Evolutionary conservation across 768 basidiomycete genomes (phyloP).

Genomic region (Rhodotorula diobovata): DNA sequence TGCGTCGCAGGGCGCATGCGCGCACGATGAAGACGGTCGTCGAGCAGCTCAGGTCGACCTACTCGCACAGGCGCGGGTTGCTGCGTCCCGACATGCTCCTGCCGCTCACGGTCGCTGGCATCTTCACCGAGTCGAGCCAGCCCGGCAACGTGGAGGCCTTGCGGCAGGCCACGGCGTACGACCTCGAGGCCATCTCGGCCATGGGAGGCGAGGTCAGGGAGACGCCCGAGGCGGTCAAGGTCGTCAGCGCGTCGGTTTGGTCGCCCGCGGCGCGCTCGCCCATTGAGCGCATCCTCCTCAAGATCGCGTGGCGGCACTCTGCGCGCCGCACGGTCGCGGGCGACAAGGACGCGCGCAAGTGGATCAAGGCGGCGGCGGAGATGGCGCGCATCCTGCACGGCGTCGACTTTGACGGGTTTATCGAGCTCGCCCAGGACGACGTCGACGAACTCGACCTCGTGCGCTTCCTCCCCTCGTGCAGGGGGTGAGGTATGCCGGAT

Average conservation of each 20-base stretch:
- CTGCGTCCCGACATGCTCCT: not conserved
- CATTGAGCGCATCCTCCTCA: not conserved
- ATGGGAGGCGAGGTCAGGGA: not conserved
- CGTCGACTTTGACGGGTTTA: not conserved
- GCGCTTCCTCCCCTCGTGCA: not conserved
- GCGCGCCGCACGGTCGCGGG: not conserved
- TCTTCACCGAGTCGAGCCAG: not conserved
- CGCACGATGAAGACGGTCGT: not conserved
- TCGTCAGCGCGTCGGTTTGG: not conserved
- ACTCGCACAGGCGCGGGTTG: not conserved
- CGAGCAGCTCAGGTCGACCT: not conserved
- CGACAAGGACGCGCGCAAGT: not conserved
- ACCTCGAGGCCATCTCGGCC: not conserved
- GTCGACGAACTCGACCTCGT: not conserved
- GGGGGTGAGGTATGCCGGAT: no score
- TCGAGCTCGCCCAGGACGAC: not conserved
- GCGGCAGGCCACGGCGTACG: not conserved
- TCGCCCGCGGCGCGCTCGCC: not conserved
- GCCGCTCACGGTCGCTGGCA: not conserved
- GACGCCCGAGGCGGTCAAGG: not conserved
- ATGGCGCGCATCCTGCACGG: not conserved
- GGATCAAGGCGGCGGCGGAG: not conserved
- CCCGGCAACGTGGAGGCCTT: not conserved
- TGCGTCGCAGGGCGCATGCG: no score
- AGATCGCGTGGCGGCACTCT: not conserved